These are phyloP conservation scores for Microbotryum saponariae DNA, from an alignment of 1,284 basidiomycete species.

Conservation along the genomic window DNA sequence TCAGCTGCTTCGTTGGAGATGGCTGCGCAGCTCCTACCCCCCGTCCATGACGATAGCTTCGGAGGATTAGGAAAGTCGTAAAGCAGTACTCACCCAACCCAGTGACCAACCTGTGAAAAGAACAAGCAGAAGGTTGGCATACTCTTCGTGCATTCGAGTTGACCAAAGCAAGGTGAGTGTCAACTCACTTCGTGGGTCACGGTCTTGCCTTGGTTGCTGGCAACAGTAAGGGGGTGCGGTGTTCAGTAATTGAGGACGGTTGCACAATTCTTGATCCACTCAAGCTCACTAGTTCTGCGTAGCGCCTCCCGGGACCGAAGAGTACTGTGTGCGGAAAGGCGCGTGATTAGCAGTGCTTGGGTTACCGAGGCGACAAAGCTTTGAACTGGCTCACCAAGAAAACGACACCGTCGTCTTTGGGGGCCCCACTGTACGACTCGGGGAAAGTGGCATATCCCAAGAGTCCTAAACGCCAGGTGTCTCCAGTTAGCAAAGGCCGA, in stretches of 20 bases:
- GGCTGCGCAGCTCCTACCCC: neutral
- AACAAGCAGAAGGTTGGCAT: too few relatives aligned
- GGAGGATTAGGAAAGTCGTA: neutral
- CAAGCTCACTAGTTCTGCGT: slow-evolving; percentile 41
- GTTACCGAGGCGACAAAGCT: too few relatives aligned
- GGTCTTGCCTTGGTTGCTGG: slow-evolving; percentile 48
- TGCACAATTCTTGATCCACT: too few relatives aligned
- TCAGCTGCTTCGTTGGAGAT: slow-evolving; percentile 2
- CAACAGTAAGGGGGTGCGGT: too few relatives aligned
- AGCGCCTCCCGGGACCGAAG: slow-evolving; percentile 50
- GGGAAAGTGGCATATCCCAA: slow-evolving; percentile 53
- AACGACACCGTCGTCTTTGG: neutral
- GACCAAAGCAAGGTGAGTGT: too few relatives aligned
- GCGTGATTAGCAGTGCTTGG: too few relatives aligned
- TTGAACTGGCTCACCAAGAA: too few relatives aligned
- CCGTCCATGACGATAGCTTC: neutral
- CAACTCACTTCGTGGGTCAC: slow-evolving; percentile 47
- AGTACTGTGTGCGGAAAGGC: slow-evolving; percentile 39
- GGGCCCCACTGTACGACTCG: slow-evolving; percentile 39
- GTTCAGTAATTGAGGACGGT: too few relatives aligned
- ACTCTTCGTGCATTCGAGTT: too few relatives aligned
- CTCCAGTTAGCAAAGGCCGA: too few relatives aligned
- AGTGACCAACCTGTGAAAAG: slow-evolving; percentile 46
- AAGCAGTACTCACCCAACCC: slow-evolving; percentile 36
- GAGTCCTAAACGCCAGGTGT: slow-evolving; percentile 38